These are phyloP conservation scores for Durio zibethinus DNA, from an alignment of 345 rosid species.

Conservation along the genomic window DNA sequence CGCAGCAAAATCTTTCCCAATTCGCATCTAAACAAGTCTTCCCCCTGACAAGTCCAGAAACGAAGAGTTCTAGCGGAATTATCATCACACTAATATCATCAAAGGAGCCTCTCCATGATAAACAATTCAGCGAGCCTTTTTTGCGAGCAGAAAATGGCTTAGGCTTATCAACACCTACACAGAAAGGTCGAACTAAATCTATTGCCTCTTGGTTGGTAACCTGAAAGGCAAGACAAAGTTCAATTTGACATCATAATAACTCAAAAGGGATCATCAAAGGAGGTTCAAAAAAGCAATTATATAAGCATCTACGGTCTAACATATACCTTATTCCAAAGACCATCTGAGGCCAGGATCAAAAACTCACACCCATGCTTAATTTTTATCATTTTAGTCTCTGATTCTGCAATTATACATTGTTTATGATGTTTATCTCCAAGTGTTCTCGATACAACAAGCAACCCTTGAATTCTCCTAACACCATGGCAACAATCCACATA, in stretches of 20 bases:
- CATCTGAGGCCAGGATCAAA: constrained; percentile 89
- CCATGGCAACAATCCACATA: constrained; percentile 76
- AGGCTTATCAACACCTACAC: constrained; percentile 35
- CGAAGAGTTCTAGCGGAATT: constrained; percentile 28
- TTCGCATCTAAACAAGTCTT: not conserved
- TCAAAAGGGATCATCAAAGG: no score
- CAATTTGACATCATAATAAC: not conserved
- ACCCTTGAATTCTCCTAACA: constrained; percentile 89
- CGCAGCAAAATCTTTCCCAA: not conserved
- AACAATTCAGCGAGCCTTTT: constrained; percentile 70
- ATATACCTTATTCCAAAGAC: constrained; percentile 92
- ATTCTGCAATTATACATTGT: constrained; percentile 84
- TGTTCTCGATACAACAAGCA: constrained; percentile 79
- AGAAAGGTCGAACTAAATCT: constrained; percentile 57
- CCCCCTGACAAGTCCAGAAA: not conserved
- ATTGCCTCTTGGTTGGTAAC: constrained; percentile 91
- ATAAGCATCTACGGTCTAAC: not conserved
- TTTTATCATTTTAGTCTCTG: constrained; percentile 54
- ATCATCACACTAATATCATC: constrained; percentile 83
- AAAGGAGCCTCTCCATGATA: constrained; percentile 61
- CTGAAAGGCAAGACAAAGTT: constrained; percentile 33
- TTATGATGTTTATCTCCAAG: constrained; percentile 76
- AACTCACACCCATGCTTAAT: constrained; percentile 60
- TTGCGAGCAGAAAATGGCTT: constrained; percentile 59
- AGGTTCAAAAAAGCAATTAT: not conserved